Base-by-base conservation (phyloP, 192 early-diverging fungal species). In the Coemansia sp. region DNA sequence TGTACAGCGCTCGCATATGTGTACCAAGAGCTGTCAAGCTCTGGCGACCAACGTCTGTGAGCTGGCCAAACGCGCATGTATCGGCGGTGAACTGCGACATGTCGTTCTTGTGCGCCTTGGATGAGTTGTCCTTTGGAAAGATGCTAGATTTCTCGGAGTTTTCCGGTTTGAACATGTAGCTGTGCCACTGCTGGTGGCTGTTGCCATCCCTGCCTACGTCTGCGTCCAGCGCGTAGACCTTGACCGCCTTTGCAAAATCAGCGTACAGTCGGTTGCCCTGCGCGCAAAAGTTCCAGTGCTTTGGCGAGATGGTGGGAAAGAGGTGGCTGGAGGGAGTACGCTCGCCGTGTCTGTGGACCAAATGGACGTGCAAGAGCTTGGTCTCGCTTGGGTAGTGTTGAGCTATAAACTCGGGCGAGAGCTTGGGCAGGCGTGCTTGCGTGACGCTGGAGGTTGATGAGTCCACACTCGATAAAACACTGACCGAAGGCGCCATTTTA, bases 1-100 rank as follows among this genome's bases (percentile, higher is more conserved):
- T 73, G 69, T 89, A 89, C 20, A 86, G 81, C 3, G 59, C 59
- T 11, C 88, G 82, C 60, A 89, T 59, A 42, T 78, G 72, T 11
- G 58, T 70, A 23, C 88, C 88, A 16, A 83, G 59, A 1, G 56
- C 53, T 0, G 65, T 53, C 85, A 89, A 77, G 45, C 77, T 84
- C 31, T 62, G 46, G 57, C 87, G 84, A 3, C 88, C 88, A 5
- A 67, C 45, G 55, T 89, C 86, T 9, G 88, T 89, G 40, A 89
- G 75, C 66, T 88, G 86, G 23, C 88, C 86, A 60, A 63, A 73
- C 14, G 64, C 74, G 60, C 86, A 84, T 6, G 63, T 78, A 24
- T 68, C 74, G 28, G 42, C 21, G 1, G 72, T 69, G 1, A 23
- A 42, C 45, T 50, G 20, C 9, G 76, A 75, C 28, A 23, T 48